Evolutionary conservation across 345 rosid genomes (phyloP).

Genomic region (Bruguiera parviflora): DNA sequence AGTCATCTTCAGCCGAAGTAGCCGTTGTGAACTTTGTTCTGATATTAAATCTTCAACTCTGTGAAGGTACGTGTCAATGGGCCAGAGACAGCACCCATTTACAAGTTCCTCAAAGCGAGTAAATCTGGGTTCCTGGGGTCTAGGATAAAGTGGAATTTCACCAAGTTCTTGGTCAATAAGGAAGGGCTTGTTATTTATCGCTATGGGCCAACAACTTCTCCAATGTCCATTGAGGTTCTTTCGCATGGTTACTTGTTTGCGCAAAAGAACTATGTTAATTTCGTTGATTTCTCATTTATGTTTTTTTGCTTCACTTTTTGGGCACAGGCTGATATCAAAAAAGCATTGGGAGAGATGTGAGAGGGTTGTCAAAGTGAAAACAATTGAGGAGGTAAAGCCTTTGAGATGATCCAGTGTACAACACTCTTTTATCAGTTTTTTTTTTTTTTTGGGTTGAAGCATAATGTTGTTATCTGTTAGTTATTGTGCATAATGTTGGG

Average conservation of each 20-base stretch:
- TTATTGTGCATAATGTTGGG: not conserved
- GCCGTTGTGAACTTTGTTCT: slow-evolving; percentile 1
- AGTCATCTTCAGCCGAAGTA: not conserved
- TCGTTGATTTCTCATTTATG: not conserved
- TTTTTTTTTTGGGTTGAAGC: too few relatives aligned
- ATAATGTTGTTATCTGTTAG: too few relatives aligned
- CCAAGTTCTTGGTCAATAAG: slow-evolving; percentile 71
- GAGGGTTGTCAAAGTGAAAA: not conserved
- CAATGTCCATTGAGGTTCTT: slow-evolving; percentile 69
- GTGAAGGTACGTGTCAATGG: slow-evolving; percentile 76
- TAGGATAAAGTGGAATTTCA: slow-evolving; percentile 90
- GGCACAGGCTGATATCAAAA: slow-evolving; percentile 60
- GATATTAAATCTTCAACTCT: not conserved
- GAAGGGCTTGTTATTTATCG: slow-evolving; percentile 68
- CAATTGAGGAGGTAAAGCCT: not conserved
- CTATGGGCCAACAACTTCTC: slow-evolving; percentile 55
- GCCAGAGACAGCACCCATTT: slow-evolving; percentile 59
- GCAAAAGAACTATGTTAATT: not conserved
- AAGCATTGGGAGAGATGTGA: slow-evolving; percentile 49
- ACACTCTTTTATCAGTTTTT: too few relatives aligned
- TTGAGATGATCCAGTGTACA: not conserved
- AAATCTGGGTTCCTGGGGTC: slow-evolving; percentile 51
- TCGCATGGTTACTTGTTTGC: not conserved
- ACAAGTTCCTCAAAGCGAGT: slow-evolving; percentile 70
- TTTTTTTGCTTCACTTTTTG: slow-evolving; percentile 1